Base-by-base conservation (phyloP, 2,329 filamentous ascomycete species). In the Xylaria digitata region DNA sequence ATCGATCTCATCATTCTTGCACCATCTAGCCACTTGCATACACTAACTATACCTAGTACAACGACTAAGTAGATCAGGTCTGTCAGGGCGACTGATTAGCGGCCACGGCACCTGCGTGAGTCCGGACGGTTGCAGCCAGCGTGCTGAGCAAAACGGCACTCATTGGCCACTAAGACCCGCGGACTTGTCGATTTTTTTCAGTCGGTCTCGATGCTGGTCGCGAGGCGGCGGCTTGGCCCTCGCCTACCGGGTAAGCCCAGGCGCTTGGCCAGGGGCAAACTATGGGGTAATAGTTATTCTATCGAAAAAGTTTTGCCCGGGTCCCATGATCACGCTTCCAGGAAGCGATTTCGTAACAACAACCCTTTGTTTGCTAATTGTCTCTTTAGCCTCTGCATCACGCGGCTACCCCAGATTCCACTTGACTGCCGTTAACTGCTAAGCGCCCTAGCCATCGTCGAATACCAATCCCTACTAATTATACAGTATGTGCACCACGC, bases 261-360 rank as follows among this genome's bases (percentile, higher is more conserved):
- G 26, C 26, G 59, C 21, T 48, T 26, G 60, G 26, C 59, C 63
- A 68, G 69, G 69, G 69, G 70, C 69, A 76, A 75, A 71, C 74
- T 75, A 76, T 76, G 73, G 75, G 75, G 75, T 76, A 76, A 76
- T 75, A 45, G 64, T 76, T 76, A 76, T 71, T 72, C 63, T 71
- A 75, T 72, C 63, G 61, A 69, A 69, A 75, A 75, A 75, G 67
- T 70, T 59, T 23, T 23, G 66, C 49, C 48, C 58, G 49, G 68
- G 61, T 72, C 74, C 65, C 68, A 72, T 74, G 74, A 75, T 71
- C 67, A 61, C 63, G 23, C 34, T 61, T 55, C 65, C 49, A 63
- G 65, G 69, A 58, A 61, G 61, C 73, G 69, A 75, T 76, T 74
- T 74, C 74, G 74, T 75, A 75, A 76, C 71, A 49, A 46, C 68